These are phyloP conservation scores for Sclerotinia sclerotiorum DNA, from an alignment of 2,329 filamentous ascomycete genomes.

Conservation along the genomic window DNA sequence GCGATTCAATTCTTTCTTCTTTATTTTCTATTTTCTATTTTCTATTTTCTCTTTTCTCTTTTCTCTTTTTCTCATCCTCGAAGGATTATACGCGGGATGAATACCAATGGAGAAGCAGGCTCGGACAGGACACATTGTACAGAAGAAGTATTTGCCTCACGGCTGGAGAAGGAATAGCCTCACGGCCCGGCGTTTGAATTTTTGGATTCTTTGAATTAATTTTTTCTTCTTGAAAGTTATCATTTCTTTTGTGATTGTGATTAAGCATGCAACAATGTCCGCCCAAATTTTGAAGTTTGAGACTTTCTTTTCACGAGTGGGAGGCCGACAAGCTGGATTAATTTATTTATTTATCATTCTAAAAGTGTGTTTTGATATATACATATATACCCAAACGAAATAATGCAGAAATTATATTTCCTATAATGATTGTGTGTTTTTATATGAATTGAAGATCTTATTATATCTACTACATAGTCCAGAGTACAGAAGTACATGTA, in stretches of 20 bases:
- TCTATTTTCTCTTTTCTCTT: too few relatives aligned
- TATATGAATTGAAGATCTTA: too few relatives aligned
- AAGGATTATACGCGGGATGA: background rate
- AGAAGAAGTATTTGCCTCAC: slow-evolving; percentile 21
- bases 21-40: too few relatives aligned
- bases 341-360: slow-evolving; percentile 3
- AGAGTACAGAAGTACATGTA: too few relatives aligned
- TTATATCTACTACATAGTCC: too few relatives aligned
- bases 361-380: background rate
- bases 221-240: background rate
- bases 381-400: too few relatives aligned
- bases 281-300: background rate
- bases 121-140: slow-evolving; percentile 2
- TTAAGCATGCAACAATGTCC: background rate
- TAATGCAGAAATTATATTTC: too few relatives aligned
- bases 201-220: background rate
- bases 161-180: slow-evolving; percentile 23
- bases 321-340: background rate
- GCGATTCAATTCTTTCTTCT: background rate
- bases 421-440: too few relatives aligned
- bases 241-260: slow-evolving; percentile 16
- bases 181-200: slow-evolving; percentile 24
- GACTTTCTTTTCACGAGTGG: background rate
- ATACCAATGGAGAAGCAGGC: slow-evolving; percentile 1
- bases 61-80: too few relatives aligned